phyloP scores from a whole-genome alignment of 2,329 filamentous ascomycete genomes.

The Pseudogymnoascus sp. region DNA sequence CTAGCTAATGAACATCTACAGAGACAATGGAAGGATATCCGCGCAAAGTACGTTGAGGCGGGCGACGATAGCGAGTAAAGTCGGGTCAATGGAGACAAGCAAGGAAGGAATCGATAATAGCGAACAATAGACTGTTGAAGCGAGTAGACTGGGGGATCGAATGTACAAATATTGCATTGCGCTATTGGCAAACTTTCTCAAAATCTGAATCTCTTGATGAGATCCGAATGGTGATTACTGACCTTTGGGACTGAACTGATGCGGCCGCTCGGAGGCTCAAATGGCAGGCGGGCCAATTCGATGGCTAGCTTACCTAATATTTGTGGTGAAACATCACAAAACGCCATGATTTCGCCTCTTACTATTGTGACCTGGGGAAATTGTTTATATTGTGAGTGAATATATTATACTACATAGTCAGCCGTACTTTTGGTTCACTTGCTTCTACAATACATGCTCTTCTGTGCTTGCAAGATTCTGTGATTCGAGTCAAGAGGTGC shows the following conservation, averaged over 20 bases:
- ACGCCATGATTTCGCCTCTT: background rate
- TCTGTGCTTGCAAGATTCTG: background rate
- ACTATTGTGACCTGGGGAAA: background rate
- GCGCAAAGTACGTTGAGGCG: conserved; percentile 71
- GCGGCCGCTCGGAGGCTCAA: background rate
- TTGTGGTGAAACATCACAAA: background rate
- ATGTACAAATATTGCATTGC: conserved; percentile 9
- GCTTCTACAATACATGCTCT: background rate
- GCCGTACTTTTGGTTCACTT: background rate
- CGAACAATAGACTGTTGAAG: conserved; percentile 7
- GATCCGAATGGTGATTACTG: background rate
- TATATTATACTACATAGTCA: background rate
- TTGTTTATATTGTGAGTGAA: background rate
- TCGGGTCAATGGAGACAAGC: background rate
- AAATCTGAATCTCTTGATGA: background rate
- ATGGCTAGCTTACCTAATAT: background rate
- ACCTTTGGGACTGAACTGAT: background rate
- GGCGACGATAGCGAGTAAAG: conserved; percentile 41
- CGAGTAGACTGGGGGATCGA: conserved; percentile 6
- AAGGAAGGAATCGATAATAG: conserved; percentile 9
- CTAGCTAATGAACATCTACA: conserved; percentile 38
- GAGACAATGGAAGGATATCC: conserved; percentile 99
- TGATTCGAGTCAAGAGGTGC: background rate
- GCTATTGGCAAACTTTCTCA: conserved; percentile 9
- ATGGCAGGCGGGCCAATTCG: background rate